phyloP scores from a whole-genome alignment of 2,329 filamentous ascomycete genomes.

The Aspergillus proliferans region DNA sequence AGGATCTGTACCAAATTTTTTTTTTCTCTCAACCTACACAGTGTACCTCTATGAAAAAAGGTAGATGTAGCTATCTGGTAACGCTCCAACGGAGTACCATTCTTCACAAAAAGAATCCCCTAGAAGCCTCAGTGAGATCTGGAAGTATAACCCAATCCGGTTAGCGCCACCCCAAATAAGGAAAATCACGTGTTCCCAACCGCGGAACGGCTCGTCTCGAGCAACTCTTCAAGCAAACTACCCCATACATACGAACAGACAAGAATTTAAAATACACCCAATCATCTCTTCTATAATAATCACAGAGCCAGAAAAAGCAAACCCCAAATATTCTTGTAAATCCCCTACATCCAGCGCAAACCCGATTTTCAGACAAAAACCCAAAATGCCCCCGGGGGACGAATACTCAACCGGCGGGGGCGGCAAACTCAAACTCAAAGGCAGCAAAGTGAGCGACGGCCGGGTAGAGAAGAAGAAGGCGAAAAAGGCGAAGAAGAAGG shows the following conservation, averaged over 20 bases:
- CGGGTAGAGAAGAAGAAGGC: constrained; percentile 44
- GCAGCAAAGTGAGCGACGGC: constrained; percentile 55
- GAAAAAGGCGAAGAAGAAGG: constrained; percentile 43
- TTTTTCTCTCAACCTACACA: no score
- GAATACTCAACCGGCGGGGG: constrained; percentile 63
- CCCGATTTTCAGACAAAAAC: neutral
- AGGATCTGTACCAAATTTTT: no score
- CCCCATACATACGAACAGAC: constrained; percentile 11
- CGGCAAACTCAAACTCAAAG: constrained; percentile 81
- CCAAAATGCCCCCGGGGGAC: constrained; percentile 35
- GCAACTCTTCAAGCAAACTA: neutral
- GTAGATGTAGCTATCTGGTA: no score
- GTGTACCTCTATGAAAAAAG: no score
- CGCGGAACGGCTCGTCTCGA: neutral
- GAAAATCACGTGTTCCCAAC: neutral
- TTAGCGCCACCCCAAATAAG: neutral
- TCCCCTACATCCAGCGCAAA: neutral
- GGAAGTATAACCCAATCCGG: neutral
- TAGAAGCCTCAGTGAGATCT: neutral
- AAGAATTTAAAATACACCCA: no score
- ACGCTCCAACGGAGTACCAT: neutral
- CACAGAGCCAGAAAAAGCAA: no score
- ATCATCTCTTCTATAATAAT: no score
- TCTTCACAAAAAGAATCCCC: neutral
- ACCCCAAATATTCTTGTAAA: neutral